Evolutionary conservation across 176 grass and related monocot species (phyloP), one percentile per base, ranked within the genome.

Genomic region (Urochloa ruziziensis): DNA sequence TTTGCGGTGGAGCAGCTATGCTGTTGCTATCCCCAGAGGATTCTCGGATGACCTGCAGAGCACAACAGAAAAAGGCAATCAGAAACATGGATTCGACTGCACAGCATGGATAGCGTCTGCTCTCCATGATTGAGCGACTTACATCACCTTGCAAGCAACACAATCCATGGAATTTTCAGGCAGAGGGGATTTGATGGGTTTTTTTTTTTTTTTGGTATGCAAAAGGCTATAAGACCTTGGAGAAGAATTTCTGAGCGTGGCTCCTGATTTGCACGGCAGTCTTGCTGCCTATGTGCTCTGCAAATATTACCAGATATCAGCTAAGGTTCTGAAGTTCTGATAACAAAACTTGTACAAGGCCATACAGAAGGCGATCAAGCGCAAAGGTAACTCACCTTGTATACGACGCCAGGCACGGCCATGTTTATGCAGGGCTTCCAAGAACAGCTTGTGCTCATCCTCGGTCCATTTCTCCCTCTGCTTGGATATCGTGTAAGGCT

Each of bases 191-290:
- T 80, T 74, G 18, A 15, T 54, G 29, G 0, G 33, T 17, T 21
- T 12, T 78, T 54, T 56, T 80, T 63, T 84, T 23, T 78, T 54
- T 56, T 80, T 63, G 82, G 23, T 37, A 69, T 67, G 73, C 47
- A 37, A 86, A 82, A 75, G 75, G 70, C 67, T 66, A 75, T 87
- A 33, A 88, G 62, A 96, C 95, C 95, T 98, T 98, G 75, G 95
- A 90, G 82, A 98, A 98, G 78, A 98, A 98, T 33, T 98, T 98
- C 62, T 98, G 95, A 23, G 95, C 95, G 81, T 98, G 95, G 82
- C 95, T 98, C 84, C 95, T 88, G 86, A 98, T 93, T 63, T 98
- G 95, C 84, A 98, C 93, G 10, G 95, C 87, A 5, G 95, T 94
- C 90, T 94, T 98, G 74, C 84, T 94, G 84, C 92, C 88, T 73